Base-by-base conservation (phyloP, 306 rosid genomes). In the Castanea sativa region DNA sequence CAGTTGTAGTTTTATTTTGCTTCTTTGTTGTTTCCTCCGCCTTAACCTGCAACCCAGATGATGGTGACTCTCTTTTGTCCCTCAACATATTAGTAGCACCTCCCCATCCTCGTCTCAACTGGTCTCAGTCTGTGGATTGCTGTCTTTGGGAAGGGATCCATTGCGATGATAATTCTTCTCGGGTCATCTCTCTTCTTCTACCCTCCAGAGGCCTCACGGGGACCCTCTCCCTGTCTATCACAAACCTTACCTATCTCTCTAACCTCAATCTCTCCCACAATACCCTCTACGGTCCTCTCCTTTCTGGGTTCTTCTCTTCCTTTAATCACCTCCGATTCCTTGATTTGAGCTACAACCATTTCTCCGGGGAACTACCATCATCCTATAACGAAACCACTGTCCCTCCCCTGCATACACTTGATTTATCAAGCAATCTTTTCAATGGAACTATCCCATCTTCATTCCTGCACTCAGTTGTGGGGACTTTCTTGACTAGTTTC, bases 361-460 rank as follows among this genome's bases (percentile, higher is more conserved):
- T 91, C 38, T 82, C 77, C 59, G 93, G 90, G 41, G 75, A 67
- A 10, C 69, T 90, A 69, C 86, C 87, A 55, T 15, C 41, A 9
- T 41, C 45, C 0, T 41, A 41, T 41, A 8, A 8, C 12, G 45
- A 41, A 11, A 41, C 45, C 45, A 41, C 12, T 41, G 12, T 75
- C 77, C 13, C 76, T 55, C 5, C 23, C 20, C 13, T 90, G 19
- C 79, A 81, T 87, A 79, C 61, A 45, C 8, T 90, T 18, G 90
- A 95, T 84, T 85, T 95, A 86, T 92, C 99, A 5, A 89, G 98
- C 83, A 95, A 95, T 64, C 43, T 58, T 6, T 86, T 95, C 85
- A 75, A 70, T 64, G 98, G 98, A 12, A 57, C 77, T 45, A 84
- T 93, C 38, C 87, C 96, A 15, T 27, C 79, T 82, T 86, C 91